Evolutionary conservation across 2,329 filamentous ascomycete genomes (phyloP), one percentile per base, ranked within the genome.

Genomic region (Fusarium sp.): DNA sequence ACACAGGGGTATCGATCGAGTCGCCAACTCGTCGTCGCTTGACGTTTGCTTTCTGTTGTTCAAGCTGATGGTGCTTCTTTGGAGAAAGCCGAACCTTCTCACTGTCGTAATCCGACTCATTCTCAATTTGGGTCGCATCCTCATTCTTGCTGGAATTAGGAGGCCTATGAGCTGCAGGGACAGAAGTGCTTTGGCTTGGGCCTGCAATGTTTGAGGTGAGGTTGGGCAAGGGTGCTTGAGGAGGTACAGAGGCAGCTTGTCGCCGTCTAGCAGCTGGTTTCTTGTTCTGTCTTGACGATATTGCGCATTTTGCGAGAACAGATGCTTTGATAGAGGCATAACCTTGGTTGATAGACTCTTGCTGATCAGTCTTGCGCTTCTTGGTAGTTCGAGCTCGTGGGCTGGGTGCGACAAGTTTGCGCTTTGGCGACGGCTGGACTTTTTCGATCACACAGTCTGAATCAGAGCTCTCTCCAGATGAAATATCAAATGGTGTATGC

Each of bases 41-140:
- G 33, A 30, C 32, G 6, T 54, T 59, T 8, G 47, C 42, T 13
- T 64, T 38, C 28, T 59, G 62, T 12, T 47, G 47, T 13, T 61
- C 23, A 12, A 16, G 32, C 10, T 53, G 60, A 6, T 28, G 38
- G 13, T 52, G 66, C 54, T 54, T 71, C 52, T 67, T 72, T 10
- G 70, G 65, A 25, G 66, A 62, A 28, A 60, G 47, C n/a, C 44
- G 23, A n/a, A 56, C 60, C n/a, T 69, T 76, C 43, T 74, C 72
- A n/a, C 69, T 71, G 12, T 72, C 35, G 42, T 71, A 71, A 33
- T 77, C 76, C 3, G 72, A 71, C 18, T 66, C 67, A 23, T 75
- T 53, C 6, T 42, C 57, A 5, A 42, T 28, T 13, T 50, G 42
- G 18, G 13, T 32, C 6, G 23, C 18, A 15, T 28, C 11, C 18